Percentiles rank a stretch among this genome's conserved stretches.
phyloP scores from a whole-genome alignment of 495 filamentous ascomycete genomes.

The Massariosphaeria phaeospora region DNA sequence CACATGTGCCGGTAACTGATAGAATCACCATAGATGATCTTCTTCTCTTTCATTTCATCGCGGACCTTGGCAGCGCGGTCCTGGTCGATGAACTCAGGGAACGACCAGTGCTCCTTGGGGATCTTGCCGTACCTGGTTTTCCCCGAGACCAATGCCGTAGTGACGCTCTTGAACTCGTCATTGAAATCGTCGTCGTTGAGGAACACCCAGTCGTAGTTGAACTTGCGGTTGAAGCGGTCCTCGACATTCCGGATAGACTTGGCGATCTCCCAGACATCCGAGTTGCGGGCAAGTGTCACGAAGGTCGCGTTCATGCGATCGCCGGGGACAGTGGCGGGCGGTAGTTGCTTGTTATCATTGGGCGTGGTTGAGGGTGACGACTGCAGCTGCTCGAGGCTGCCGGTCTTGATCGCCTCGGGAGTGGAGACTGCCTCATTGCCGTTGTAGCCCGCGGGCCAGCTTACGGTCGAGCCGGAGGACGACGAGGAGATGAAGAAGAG shows the following conservation, averaged over 20 bases:
- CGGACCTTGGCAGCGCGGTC: slow-evolving; percentile 52
- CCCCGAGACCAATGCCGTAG: slow-evolving; percentile 80
- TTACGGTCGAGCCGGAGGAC: slow-evolving; percentile 36
- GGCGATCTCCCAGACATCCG: slow-evolving; percentile 92
- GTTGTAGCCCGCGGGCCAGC: slow-evolving; percentile 17
- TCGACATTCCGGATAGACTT: slow-evolving; percentile 91
- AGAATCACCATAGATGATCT: slow-evolving; percentile 77
- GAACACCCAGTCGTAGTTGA: slow-evolving; percentile 99
- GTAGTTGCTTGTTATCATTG: slow-evolving; percentile 42
- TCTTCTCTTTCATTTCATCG: slow-evolving; percentile 50
- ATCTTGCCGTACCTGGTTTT: slow-evolving; percentile 78
- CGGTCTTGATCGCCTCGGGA: not conserved
- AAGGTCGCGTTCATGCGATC: slow-evolving; percentile 92
- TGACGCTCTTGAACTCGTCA: slow-evolving; percentile 86
- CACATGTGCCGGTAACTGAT: slow-evolving; percentile 54
- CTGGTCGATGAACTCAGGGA: slow-evolving; percentile 53
- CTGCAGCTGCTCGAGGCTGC: not conserved
- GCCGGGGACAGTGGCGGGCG: slow-evolving; percentile 49
- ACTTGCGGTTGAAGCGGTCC: slow-evolving; percentile 93
- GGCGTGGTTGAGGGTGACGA: slow-evolving; percentile 21
- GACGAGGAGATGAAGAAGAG: slow-evolving; percentile 79
- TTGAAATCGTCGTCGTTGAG: slow-evolving; percentile 93
- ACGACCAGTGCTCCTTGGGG: slow-evolving; percentile 48
- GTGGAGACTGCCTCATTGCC: slow-evolving; percentile 6
- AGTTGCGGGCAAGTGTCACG: slow-evolving; percentile 88